These are phyloP conservation scores for Naegleria fowleri DNA, from an alignment of 208 protist genomes.

Conservation along the genomic window DNA sequence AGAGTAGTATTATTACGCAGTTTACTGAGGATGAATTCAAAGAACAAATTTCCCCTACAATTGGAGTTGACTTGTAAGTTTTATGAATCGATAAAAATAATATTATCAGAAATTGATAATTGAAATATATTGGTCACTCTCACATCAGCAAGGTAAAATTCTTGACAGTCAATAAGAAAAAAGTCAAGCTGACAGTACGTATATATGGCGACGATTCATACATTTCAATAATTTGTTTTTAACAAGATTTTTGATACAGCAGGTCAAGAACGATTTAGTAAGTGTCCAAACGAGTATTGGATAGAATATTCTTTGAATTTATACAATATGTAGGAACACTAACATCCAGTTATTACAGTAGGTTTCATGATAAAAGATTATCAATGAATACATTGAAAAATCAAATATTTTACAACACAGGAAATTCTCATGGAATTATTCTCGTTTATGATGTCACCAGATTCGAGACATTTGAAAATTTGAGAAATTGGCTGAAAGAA, in stretches of 20 bases:
- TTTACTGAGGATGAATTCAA: conserved; percentile 2
- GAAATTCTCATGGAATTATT: conserved; percentile 66
- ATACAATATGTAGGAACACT: background rate
- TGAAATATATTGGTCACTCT: background rate
- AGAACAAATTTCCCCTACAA: conserved; percentile 9
- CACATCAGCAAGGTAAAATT: conserved; percentile 4
- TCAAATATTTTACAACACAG: conserved; percentile 66
- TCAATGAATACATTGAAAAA: background rate
- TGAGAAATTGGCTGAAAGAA: conserved; percentile 68
- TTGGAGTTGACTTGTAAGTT: conserved; percentile 26
- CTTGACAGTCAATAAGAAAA: background rate
- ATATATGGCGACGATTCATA: background rate
- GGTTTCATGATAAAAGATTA: background rate
- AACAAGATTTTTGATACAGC: background rate
- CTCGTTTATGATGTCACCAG: conserved; percentile 79
- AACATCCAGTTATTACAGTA: background rate
- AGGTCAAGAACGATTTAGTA: conserved; percentile 24
- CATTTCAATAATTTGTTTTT: background rate
- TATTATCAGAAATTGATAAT: background rate
- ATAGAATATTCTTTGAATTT: background rate
- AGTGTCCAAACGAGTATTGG: background rate
- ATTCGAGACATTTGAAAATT: conserved; percentile 58
- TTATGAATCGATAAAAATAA: too few relatives aligned
- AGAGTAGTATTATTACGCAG: background rate
- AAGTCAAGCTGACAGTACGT: conserved; percentile 20